phyloP scores from a whole-genome alignment of 2,329 filamentous ascomycete species.

The Decorospora gaudefroyi region DNA sequence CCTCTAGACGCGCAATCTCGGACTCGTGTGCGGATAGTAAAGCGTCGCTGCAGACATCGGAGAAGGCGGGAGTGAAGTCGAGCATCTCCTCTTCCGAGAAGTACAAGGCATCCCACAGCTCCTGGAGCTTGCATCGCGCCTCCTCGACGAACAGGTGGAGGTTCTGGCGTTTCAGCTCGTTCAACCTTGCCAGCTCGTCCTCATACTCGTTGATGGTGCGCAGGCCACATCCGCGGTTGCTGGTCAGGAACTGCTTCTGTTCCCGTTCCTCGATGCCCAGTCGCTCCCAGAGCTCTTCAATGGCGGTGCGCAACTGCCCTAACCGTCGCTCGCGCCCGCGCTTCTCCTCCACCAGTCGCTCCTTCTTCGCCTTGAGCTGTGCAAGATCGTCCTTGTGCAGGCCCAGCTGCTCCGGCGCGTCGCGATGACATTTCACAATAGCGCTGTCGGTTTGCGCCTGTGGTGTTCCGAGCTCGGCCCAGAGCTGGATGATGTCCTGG shows the following conservation, averaged over 20 bases:
- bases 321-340: conserved; percentile 77
- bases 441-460: conserved; percentile 87
- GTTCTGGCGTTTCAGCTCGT: conserved; percentile 93
- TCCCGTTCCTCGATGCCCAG: conserved; percentile 82
- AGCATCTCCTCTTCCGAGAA: conserved; percentile 99
- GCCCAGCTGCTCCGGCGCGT: conserved; percentile 90
- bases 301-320: conserved; percentile 72
- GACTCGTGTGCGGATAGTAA: conserved; percentile 92
- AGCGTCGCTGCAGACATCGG: conserved; percentile 95
- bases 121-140: conserved; percentile 84
- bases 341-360: conserved; percentile 88
- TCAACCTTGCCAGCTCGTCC: conserved; percentile 81
- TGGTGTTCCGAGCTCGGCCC: conserved; percentile 92
- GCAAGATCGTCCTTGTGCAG: conserved; percentile 84
- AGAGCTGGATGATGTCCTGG: conserved; percentile 89
- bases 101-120: conserved; percentile 92
- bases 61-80: conserved; percentile 95
- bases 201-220: conserved; percentile 95
- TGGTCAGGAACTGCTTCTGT: conserved; percentile 80
- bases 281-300: conserved; percentile 89
- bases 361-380: conserved; percentile 72
- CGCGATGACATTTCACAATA: conserved; percentile 87
- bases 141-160: conserved; percentile 96
- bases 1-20: conserved; percentile 81
- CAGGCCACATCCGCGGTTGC: conserved; percentile 87